These are phyloP conservation scores for Serpula lacrymans DNA, from an alignment of 768 basidiomycete genomes.

Conservation along the genomic window DNA sequence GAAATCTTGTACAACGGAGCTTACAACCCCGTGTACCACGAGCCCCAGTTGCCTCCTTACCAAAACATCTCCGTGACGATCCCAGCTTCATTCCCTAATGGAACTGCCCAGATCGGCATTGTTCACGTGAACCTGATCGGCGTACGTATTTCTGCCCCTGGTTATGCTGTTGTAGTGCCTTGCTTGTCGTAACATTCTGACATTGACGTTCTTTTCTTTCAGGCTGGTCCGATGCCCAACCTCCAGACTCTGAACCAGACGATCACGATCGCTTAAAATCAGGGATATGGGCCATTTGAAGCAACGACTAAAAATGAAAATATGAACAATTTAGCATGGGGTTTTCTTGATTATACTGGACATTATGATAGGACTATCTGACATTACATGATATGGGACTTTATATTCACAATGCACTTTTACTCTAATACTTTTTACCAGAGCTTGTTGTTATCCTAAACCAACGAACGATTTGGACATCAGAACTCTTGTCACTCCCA, in stretches of 20 bases:
- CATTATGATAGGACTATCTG: no score
- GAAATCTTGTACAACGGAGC: conserved; percentile 45
- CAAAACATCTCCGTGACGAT: conserved; percentile 44
- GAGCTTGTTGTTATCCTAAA: no score
- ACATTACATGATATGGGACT: no score
- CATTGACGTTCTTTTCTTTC: not conserved
- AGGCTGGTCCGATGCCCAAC: conserved; percentile 32
- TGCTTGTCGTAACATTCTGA: not conserved
- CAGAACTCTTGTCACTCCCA: no score
- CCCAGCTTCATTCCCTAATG: conserved; percentile 24
- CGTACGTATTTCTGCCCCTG: conserved; percentile 24
- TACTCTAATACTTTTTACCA: no score
- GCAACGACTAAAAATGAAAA: no score
- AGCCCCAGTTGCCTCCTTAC: conserved; percentile 31
- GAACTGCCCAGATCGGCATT: conserved; percentile 34
- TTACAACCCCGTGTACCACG: conserved; percentile 35
- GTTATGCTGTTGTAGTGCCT: no score
- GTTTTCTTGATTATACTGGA: no score
- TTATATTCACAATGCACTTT: no score
- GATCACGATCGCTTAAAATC: conserved; percentile 18
- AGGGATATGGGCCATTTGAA: no score
- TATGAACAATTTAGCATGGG: no score
- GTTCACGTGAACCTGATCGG: conserved; percentile 37
- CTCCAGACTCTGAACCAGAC: conserved; percentile 32
- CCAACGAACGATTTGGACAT: no score